These are phyloP conservation scores for Climacium dendroides DNA, from an alignment of 225 moss, liverwort and hornwort genomes.

Conservation along the genomic window DNA sequence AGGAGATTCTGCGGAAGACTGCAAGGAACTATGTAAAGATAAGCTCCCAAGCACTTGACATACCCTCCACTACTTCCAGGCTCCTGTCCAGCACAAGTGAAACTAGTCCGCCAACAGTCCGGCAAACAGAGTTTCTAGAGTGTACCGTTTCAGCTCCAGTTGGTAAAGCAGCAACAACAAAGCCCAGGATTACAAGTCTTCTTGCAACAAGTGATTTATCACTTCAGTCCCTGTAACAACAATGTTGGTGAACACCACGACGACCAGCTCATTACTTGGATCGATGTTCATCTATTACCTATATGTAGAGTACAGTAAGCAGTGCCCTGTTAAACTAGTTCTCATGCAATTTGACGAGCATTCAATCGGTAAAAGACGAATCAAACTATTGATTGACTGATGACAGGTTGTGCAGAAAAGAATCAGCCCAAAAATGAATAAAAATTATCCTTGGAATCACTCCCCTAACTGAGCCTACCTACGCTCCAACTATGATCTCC, in stretches of 20 bases:
- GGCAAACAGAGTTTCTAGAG: background rate
- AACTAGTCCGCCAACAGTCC: background rate
- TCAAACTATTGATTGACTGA: slow-evolving; percentile 1
- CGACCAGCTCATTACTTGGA: background rate
- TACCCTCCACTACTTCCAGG: background rate
- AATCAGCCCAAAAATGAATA: background rate
- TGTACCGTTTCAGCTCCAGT: background rate
- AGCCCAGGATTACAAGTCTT: background rate
- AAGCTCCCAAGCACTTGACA: background rate
- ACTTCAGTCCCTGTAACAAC: background rate
- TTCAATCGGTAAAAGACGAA: background rate
- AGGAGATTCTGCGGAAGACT: background rate
- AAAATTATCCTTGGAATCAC: background rate
- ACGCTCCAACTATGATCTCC: slow-evolving; percentile 18
- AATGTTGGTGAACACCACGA: background rate
- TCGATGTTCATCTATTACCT: background rate
- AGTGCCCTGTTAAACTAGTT: background rate
- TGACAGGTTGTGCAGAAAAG: background rate
- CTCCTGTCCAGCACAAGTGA: background rate
- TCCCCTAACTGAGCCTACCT: slow-evolving; percentile 1
- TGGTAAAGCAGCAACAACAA: background rate
- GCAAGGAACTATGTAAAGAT: too few relatives aligned
- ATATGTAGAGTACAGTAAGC: background rate
- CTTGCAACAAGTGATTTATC: background rate
- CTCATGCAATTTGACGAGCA: background rate